Conservation (phyloP, 805 yeast species). For the Starmerella floricola region DNA sequence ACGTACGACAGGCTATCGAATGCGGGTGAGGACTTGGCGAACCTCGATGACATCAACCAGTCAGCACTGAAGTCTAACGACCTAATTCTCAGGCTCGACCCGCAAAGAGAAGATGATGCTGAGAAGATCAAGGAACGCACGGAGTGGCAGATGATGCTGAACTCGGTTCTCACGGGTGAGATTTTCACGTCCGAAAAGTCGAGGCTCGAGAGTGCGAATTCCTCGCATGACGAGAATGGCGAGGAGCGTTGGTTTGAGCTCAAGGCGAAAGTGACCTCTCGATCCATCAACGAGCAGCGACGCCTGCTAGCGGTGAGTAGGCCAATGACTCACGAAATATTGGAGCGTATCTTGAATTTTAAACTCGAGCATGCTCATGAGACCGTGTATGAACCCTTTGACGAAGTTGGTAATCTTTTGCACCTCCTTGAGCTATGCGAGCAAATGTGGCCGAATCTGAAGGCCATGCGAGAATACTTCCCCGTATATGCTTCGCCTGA, state of each 20-base stretch:
- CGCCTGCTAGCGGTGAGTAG: conserved; percentile 57
- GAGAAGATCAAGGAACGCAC: conserved; percentile 49
- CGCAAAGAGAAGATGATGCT: conserved; percentile 22
- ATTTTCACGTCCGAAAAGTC: conserved; percentile 78
- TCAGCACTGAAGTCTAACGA: conserved; percentile 6
- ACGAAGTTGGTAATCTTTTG: conserved; percentile 45
- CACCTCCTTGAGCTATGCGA: conserved; percentile 55
- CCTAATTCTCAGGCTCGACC: conserved; percentile 16
- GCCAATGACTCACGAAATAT: conserved; percentile 55
- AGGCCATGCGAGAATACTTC: conserved; percentile 67
- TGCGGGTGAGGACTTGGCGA: conserved; percentile 16
- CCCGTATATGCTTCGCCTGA: conserved; percentile 55
- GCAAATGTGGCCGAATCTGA: conserved; percentile 64
- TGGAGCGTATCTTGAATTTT: conserved; percentile 58
- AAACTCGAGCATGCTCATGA: conserved; percentile 33
- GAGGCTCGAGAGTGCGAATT: conserved; percentile 42
- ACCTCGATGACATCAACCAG: conserved; percentile 12
- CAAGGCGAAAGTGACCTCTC: conserved; percentile 65
- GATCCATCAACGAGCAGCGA: conserved; percentile 68
- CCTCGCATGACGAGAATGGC: conserved; percentile 39
- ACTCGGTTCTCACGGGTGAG: conserved; percentile 86
- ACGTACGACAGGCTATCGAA: conserved; percentile 12
- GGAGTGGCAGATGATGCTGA: conserved; percentile 93
- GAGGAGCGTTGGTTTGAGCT: conserved; percentile 82
- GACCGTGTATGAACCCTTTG: conserved; percentile 30